phyloP scores from a whole-genome alignment of 768 basidiomycete species.

The Cytidiella melzeri region DNA sequence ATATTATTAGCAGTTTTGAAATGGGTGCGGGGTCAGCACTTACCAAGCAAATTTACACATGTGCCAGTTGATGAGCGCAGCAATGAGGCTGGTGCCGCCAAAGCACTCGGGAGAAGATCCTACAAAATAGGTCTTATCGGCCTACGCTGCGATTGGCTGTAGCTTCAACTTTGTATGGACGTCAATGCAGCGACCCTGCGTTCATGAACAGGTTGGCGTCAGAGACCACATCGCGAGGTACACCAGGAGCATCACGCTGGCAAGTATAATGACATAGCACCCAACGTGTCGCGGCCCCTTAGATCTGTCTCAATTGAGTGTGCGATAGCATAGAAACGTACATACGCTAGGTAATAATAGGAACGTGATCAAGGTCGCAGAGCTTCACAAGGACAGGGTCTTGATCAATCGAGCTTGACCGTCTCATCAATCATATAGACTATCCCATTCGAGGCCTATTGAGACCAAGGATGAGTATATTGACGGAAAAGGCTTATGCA shows the following conservation, averaged over 20 bases:
- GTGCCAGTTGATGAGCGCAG: neutral
- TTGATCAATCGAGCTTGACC: constrained; percentile 27
- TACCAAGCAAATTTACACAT: neutral
- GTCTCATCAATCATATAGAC: constrained; percentile 55
- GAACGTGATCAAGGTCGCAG: constrained; percentile 1
- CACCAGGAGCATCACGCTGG: neutral
- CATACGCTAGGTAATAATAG: constrained; percentile 10
- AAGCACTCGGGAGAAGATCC: neutral
- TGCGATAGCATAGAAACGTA: neutral
- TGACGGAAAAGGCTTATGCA: constrained; percentile 10
- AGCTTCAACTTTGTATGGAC: neutral
- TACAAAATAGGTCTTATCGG: neutral
- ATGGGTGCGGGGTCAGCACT: neutral
- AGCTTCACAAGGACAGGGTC: neutral
- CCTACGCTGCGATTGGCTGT: neutral
- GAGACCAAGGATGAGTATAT: neutral
- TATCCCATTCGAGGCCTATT: constrained; percentile 48
- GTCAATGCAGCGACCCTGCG: neutral
- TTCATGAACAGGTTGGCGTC: neutral
- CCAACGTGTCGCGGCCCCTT: neutral
- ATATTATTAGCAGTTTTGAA: neutral
- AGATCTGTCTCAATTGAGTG: neutral
- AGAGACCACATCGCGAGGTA: neutral
- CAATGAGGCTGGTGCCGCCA: neutral
- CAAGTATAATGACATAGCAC: neutral